Conservation (phyloP, 306 rosid species). For the Canavalia gladiata region DNA sequence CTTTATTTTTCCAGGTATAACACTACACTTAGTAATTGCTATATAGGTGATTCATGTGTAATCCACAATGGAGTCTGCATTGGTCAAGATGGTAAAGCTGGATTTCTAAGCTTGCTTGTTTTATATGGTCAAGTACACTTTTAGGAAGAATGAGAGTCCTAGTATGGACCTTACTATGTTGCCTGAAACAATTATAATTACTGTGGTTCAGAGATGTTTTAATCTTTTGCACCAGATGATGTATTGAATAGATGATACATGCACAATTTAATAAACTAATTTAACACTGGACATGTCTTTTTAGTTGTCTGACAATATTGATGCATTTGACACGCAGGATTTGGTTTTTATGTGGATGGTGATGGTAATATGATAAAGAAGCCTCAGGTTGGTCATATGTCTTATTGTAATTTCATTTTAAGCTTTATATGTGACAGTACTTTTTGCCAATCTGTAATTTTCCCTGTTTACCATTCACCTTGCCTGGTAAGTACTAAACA, state of each 20-base stretch:
- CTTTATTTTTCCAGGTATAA: constrained; percentile 69
- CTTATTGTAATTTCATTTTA: background rate
- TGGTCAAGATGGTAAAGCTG: constrained; percentile 92
- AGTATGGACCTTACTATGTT: constrained; percentile 15
- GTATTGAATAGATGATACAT: constrained; percentile 11
- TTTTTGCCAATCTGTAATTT: constrained; percentile 13
- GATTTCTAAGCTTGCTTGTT: constrained; percentile 34
- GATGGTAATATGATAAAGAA: constrained; percentile 82
- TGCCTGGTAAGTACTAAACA: background rate
- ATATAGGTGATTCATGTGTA: constrained; percentile 82
- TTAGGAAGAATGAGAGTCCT: constrained; percentile 1
- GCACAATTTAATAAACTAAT: constrained; percentile 29
- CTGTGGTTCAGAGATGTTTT: constrained; percentile 1
- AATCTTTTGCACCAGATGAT: constrained; percentile 8
- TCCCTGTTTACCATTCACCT: constrained; percentile 29
- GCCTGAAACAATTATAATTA: constrained; percentile 26
- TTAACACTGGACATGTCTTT: constrained; percentile 19
- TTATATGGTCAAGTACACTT: constrained; percentile 13
- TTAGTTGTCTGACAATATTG: constrained; percentile 15
- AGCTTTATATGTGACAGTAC: constrained; percentile 18
- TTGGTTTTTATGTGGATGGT: constrained; percentile 84
- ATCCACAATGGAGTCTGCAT: constrained; percentile 91
- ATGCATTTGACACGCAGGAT: constrained; percentile 64
- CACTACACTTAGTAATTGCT: constrained; percentile 78
- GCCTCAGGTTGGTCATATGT: constrained; percentile 79